Base-by-base conservation (phyloP, 257 asterid genomes). In the Ballota nigra region DNA sequence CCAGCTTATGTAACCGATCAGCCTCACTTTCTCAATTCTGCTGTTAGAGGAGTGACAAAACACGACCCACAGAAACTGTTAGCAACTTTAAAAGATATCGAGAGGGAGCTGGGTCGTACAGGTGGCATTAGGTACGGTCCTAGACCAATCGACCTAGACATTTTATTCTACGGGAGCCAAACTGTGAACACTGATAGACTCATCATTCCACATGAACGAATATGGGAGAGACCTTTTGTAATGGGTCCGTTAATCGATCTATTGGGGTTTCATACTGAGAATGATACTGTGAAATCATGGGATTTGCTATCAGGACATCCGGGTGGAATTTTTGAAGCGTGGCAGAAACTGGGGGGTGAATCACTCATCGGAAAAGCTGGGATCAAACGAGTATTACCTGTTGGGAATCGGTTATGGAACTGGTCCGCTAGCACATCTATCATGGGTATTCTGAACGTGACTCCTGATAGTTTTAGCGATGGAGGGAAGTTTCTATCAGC, bases 171-270 rank as follows among this genome's bases (percentile, higher is more conserved):
- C 0, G 99, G 99, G 28, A 82, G 79, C 36, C 84, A 69, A 74
- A 88, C 66, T 78, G 79, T 94, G 34, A 78, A 79, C 59, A 86
- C 97, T 0, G 97, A 94, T 24, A 79, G 63, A 53, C 96, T 94
- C 1, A 79, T 66, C 4, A 79, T 94, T 23, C 98, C 99, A 40
- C 99, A 92, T 24, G 97, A 88, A 74, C 84, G 95, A 68, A 88
- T 95, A 24, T 88, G 93, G 96, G 99, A 95, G 83, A 82, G 99
- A 66, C 93, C 99, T 10, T 95, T 95, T 83, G 99, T 92, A 8
- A 83, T 95, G 86, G 96, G 96, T 5, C 99, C 98, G 2, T 80
- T 92, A 71, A 68, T 88, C 57, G 98, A 95, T 84, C 80, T 95
- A 2, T 68, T 95, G 75, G 98, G 97, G n/a, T 72, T 72, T 6